These are phyloP conservation scores for Monilinia vaccinii-corymbosi DNA, from an alignment of 2,329 filamentous ascomycete species.

Conservation along the genomic window DNA sequence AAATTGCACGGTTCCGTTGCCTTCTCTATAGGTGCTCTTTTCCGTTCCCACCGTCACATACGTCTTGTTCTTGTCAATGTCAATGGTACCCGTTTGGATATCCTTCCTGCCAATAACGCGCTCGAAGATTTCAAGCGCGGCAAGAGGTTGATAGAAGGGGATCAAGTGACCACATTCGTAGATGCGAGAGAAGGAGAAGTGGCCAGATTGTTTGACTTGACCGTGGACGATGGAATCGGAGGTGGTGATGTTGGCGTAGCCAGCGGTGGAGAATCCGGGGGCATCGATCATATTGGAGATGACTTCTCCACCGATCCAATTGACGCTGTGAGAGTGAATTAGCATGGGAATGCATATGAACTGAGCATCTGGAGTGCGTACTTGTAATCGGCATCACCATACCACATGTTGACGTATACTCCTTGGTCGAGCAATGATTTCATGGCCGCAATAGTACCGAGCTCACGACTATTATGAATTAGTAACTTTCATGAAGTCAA, in stretches of 20 bases:
- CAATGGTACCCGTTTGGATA: constrained; percentile 43
- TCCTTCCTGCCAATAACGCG: constrained; percentile 40
- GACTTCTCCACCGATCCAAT: constrained; percentile 63
- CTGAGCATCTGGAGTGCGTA: constrained; percentile 37
- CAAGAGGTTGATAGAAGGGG: constrained; percentile 44
- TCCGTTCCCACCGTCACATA: constrained; percentile 19
- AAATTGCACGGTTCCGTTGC: constrained; percentile 34
- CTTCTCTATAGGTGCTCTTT: constrained; percentile 22
- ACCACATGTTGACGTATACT: constrained; percentile 60
- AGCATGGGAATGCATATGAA: constrained; percentile 36
- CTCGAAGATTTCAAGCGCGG: constrained; percentile 42
- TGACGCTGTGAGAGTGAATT: constrained; percentile 48
- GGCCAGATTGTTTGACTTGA: constrained; percentile 64
- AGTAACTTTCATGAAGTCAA: background rate
- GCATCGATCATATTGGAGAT: constrained; percentile 50
- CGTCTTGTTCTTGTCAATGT: constrained; percentile 27
- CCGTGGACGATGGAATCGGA: constrained; percentile 57
- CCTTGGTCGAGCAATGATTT: constrained; percentile 51
- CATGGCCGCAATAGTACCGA: constrained; percentile 40
- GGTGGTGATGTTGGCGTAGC: constrained; percentile 61
- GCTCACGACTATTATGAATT: constrained; percentile 30
- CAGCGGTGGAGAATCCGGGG: constrained; percentile 45
- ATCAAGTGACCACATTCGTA: constrained; percentile 56
- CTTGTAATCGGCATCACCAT: constrained; percentile 39
- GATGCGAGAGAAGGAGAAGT: constrained; percentile 56